Conservation (phyloP, 441 rosid species). For the Pelargonium australe region DNA sequence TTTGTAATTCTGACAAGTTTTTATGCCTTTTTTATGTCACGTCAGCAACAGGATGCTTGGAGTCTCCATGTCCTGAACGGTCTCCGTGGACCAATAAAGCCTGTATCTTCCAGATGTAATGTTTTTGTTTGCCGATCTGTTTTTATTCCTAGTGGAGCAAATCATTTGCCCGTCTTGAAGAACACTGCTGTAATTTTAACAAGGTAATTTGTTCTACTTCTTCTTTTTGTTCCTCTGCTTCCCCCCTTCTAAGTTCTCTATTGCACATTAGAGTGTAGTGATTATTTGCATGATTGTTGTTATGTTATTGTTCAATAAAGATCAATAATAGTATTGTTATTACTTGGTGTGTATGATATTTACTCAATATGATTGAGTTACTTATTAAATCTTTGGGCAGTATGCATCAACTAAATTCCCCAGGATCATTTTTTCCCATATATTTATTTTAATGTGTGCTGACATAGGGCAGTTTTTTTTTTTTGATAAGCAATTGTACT, state of each 20-base stretch:
- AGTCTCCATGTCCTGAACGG: constrained; percentile 47
- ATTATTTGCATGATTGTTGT: not conserved
- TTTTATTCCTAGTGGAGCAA: constrained; percentile 56
- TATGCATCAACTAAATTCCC: not conserved
- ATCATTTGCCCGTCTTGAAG: constrained; percentile 48
- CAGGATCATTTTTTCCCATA: not conserved
- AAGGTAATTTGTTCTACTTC: constrained; percentile 35
- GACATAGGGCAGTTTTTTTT: too few species aligned
- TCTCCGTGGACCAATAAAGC: constrained; percentile 34
- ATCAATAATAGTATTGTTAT: too few species aligned
- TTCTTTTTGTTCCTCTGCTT: constrained; percentile 6
- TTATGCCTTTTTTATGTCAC: constrained; percentile 11
- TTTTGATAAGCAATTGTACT: too few species aligned
- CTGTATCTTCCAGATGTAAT: constrained; percentile 45
- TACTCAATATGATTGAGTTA: not conserved
- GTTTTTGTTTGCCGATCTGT: constrained; percentile 60
- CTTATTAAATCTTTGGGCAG: not conserved
- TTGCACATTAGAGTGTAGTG: not conserved
- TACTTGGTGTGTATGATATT: not conserved
- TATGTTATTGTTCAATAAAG: not conserved
- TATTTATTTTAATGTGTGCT: not conserved
- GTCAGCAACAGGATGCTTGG: constrained; percentile 59
- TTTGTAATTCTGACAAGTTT: not conserved
- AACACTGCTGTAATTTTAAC: constrained; percentile 47
- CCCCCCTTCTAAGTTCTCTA: too few species aligned